These are phyloP conservation scores for Phragmites australis DNA, from an alignment of 176 grass and related monocot species.

Conservation along the genomic window DNA sequence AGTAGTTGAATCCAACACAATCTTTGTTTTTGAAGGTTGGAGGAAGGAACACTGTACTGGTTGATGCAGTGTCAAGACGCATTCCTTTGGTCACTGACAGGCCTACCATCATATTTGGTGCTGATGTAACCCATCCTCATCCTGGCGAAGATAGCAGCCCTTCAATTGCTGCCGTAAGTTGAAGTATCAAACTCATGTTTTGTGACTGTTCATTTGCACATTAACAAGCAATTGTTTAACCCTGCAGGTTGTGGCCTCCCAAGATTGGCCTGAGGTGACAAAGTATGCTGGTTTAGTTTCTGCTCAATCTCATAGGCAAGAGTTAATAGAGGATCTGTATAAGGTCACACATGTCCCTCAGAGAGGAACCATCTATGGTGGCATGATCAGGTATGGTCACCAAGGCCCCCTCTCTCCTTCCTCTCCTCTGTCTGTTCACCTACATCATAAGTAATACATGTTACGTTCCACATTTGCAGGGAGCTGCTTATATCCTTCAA, in stretches of 20 bases:
- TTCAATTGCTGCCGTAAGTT: slow-evolving; percentile 82
- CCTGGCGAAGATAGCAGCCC: slow-evolving; percentile 93
- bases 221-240: neutral
- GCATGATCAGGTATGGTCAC: slow-evolving; percentile 71
- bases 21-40: slow-evolving; percentile 57
- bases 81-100: slow-evolving; percentile 88
- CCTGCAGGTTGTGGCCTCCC: slow-evolving; percentile 87
- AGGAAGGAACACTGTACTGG: slow-evolving; percentile 87
- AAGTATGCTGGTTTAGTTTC: slow-evolving; percentile 95
- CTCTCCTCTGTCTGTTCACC: neutral
- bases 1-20: neutral
- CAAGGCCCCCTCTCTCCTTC: neutral
- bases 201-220: neutral
- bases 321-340: slow-evolving; percentile 87
- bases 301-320: slow-evolving; percentile 84
- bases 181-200: slow-evolving; percentile 6
- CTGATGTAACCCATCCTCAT: slow-evolving; percentile 94
- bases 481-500: slow-evolving; percentile 91
- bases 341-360: slow-evolving; percentile 75
- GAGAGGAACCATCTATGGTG: slow-evolving; percentile 57
- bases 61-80: slow-evolving; percentile 71
- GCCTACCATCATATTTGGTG: slow-evolving; percentile 92
- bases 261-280: slow-evolving; percentile 96
- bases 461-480: slow-evolving; percentile 45
- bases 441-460: neutral